phyloP scores from a whole-genome alignment of 2,329 filamentous ascomycete species.

The Alternaria sp. region DNA sequence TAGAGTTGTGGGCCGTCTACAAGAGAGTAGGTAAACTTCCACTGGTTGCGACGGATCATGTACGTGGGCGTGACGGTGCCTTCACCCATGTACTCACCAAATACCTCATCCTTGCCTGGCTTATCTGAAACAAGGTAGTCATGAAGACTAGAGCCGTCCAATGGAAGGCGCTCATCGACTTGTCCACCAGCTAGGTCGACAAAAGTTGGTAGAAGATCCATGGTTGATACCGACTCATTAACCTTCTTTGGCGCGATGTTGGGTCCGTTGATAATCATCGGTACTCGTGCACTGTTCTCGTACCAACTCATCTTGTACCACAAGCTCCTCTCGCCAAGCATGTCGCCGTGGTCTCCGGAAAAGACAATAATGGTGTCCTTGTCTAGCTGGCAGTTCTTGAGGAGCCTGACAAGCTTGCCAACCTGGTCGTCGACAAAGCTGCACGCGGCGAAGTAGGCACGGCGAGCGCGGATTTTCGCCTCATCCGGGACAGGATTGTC shows the following conservation, averaged over 20 bases:
- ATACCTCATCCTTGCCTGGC: conserved; percentile 82
- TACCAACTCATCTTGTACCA: conserved; percentile 99
- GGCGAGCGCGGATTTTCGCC: conserved; percentile 83
- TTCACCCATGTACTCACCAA: conserved; percentile 94
- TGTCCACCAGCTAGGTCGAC: conserved; percentile 81
- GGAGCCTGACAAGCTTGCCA: conserved; percentile 78
- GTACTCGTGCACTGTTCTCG: conserved; percentile 88
- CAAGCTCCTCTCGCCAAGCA: conserved; percentile 89
- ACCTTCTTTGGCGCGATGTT: conserved; percentile 80
- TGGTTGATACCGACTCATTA: conserved; percentile 84
- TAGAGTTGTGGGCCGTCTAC: conserved; percentile 86
- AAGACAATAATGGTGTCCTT: conserved; percentile 93
- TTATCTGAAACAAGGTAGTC: conserved; percentile 52
- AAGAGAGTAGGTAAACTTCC: conserved; percentile 91
- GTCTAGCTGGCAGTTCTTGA: conserved; percentile 81
- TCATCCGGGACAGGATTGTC: conserved; percentile 84
- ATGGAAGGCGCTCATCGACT: conserved; percentile 74
- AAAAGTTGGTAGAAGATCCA: conserved; percentile 89
- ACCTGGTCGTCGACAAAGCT: conserved; percentile 95
- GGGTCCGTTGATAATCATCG: conserved; percentile 83
- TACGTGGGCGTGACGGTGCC: conserved; percentile 88
- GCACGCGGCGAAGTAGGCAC: conserved; percentile 92
- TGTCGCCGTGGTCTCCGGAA: conserved; percentile 93
- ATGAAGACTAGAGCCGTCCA: conserved; percentile 81
- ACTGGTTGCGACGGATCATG: conserved; percentile 90